These are phyloP conservation scores for Canna indica DNA, from an alignment of 176 grass and related monocot genomes.

Conservation along the genomic window DNA sequence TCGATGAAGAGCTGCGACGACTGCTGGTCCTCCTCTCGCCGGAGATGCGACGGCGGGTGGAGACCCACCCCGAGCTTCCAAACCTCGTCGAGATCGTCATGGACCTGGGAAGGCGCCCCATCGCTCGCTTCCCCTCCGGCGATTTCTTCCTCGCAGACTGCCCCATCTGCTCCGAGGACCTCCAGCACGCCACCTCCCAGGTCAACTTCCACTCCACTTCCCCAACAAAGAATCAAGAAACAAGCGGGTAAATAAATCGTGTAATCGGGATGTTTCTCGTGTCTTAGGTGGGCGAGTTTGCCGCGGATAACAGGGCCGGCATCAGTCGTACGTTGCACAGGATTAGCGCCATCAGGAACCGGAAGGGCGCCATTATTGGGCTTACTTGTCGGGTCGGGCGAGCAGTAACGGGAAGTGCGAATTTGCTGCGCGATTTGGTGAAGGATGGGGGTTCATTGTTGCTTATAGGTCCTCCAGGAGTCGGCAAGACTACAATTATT, in stretches of 20 bases:
- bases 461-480: conserved; percentile 76
- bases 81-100: conserved; percentile 82
- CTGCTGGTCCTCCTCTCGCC: conserved; percentile 48
- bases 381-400: conserved; percentile 80
- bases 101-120: conserved; percentile 61
- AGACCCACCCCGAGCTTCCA: conserved; percentile 47
- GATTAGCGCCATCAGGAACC: conserved; percentile 68
- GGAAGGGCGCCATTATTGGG: conserved; percentile 62
- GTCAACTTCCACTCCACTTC: conserved; percentile 15
- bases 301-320: conserved; percentile 67
- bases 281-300: conserved; percentile 67
- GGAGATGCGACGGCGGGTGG: conserved; percentile 46
- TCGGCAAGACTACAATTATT: conserved; percentile 81
- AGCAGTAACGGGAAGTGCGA: conserved; percentile 64
- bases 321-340: conserved; percentile 70
- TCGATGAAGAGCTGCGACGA: conserved; percentile 44
- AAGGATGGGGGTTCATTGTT: conserved; percentile 74
- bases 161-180: conserved; percentile 47
- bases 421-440: conserved; percentile 72
- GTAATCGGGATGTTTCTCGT: not conserved
- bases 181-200: conserved; percentile 57
- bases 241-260: not conserved
- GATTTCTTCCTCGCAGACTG: conserved; percentile 59
- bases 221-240: not conserved
- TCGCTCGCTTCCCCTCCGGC: conserved; percentile 68